Conservation (phyloP, 768 basidiomycete genomes). For the Termitomyces sp. region DNA sequence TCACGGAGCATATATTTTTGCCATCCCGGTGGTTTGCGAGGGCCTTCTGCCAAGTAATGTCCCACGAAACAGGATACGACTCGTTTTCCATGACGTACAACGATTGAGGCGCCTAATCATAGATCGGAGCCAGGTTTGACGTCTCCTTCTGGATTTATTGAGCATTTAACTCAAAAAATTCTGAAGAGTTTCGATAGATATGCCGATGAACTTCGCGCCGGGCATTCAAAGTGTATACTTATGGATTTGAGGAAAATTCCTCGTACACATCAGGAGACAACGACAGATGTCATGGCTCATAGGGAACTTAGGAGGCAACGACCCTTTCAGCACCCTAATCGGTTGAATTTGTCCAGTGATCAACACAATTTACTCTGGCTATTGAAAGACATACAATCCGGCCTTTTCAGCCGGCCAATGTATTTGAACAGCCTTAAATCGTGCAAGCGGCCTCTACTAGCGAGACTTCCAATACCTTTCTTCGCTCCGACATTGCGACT, state of each 20-base stretch:
- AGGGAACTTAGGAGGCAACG: background rate
- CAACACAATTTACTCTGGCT: constrained; percentile 18
- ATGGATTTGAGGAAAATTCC: background rate
- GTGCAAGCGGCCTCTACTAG: constrained; percentile 6
- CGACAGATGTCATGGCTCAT: background rate
- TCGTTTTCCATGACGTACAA: constrained; percentile 25
- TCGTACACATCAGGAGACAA: background rate
- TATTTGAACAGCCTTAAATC: constrained; percentile 15
- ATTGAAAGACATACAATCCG: constrained; percentile 8
- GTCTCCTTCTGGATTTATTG: background rate
- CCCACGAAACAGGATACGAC: constrained; percentile 12
- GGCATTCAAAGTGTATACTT: background rate
- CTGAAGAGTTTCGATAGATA: constrained; percentile 14
- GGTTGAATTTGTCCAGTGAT: background rate
- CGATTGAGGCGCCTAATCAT: constrained; percentile 21
- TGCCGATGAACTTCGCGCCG: constrained; percentile 8
- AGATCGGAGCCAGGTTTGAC: constrained; percentile 13
- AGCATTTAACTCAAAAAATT: background rate
- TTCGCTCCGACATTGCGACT: constrained; percentile 19
- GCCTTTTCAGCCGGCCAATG: constrained; percentile 13
- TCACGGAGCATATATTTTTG: constrained; percentile 29
- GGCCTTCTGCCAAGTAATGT: constrained; percentile 16
- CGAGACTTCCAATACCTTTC: constrained; percentile 19
- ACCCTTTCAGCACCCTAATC: background rate
- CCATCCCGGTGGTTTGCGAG: constrained; percentile 28